These are phyloP conservation scores for Coniosporium tulheliwenetii DNA, from an alignment of 2,329 filamentous ascomycete species.

Conservation along the genomic window DNA sequence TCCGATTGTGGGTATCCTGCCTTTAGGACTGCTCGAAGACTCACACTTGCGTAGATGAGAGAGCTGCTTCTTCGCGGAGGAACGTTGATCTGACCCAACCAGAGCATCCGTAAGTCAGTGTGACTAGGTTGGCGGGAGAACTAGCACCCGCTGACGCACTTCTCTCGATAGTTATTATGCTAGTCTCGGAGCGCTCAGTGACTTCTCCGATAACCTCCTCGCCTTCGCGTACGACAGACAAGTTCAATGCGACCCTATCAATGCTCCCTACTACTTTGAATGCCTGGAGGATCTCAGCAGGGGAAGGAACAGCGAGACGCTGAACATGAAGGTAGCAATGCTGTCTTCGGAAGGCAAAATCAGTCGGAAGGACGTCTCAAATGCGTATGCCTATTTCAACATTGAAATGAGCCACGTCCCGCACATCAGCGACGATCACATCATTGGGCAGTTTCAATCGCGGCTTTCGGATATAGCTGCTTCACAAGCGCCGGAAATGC, in stretches of 20 bases:
- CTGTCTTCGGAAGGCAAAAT: conserved; percentile 43
- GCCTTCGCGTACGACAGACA: conserved; percentile 48
- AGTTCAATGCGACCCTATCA: conserved; percentile 35
- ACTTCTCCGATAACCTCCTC: conserved; percentile 47
- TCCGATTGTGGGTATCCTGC: conserved; percentile 15
- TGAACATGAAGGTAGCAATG: conserved; percentile 42
- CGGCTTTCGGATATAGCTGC: conserved; percentile 39
- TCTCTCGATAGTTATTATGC: conserved; percentile 35
- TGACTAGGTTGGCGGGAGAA: background rate
- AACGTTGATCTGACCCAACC: conserved; percentile 9
- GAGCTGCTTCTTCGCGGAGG: conserved; percentile 2
- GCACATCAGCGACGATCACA: conserved; percentile 38
- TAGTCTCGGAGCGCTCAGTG: conserved; percentile 43
- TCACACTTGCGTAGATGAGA: conserved; percentile 8
- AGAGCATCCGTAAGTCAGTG: conserved; percentile 18
- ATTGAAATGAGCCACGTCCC: conserved; percentile 28
- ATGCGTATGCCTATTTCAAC: conserved; percentile 45
- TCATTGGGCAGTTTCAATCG: conserved; percentile 46
- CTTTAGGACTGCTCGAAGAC: background rate
- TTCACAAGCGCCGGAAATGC: conserved; percentile 38
- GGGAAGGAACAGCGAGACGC: conserved; percentile 37
- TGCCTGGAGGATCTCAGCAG: conserved; percentile 45
- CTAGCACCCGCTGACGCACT: conserved; percentile 5
- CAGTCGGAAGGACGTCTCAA: conserved; percentile 38
- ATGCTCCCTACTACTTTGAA: conserved; percentile 46